Evolutionary conservation across 2,329 filamentous ascomycete species (phyloP).

Genomic region (Aspergillus ochraceoroseus): DNA sequence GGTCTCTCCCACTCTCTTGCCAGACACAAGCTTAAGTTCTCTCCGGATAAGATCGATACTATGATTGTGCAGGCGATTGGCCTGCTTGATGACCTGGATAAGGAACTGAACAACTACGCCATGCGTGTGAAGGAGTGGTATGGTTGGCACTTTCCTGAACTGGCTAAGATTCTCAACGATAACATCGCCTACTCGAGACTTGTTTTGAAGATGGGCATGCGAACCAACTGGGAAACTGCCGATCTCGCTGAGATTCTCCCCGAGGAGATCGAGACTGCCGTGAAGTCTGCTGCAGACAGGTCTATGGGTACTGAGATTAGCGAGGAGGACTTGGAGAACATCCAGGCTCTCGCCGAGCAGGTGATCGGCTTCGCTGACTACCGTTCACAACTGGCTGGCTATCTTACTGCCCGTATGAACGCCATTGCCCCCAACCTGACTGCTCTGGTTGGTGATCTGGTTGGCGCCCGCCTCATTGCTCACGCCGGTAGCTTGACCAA

Average conservation of each 20-base stretch:
- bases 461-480: slow-evolving; percentile 89
- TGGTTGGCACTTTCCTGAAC: slow-evolving; percentile 98
- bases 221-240: slow-evolving; percentile 67
- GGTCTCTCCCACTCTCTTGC: slow-evolving; percentile 96
- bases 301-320: slow-evolving; percentile 99
- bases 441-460: slow-evolving; percentile 83
- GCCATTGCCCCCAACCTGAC: slow-evolving; percentile 96
- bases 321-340: slow-evolving; percentile 86
- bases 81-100: slow-evolving; percentile 91
- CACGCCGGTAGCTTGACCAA: slow-evolving; percentile 92
- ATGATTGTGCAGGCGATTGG: slow-evolving; percentile 99
- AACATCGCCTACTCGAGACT: slow-evolving; percentile 90
- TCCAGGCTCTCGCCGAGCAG: slow-evolving; percentile 84
- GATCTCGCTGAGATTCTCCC: slow-evolving; percentile 88
- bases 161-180: slow-evolving; percentile 95
- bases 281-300: slow-evolving; percentile 92
- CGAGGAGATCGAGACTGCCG: slow-evolving; percentile 84
- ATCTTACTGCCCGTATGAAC: slow-evolving; percentile 89
- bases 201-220: slow-evolving; percentile 83
- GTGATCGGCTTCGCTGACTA: slow-evolving; percentile 90
- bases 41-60: slow-evolving; percentile 95
- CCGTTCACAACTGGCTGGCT: slow-evolving; percentile 78
- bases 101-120: slow-evolving; percentile 96
- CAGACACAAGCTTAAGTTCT: slow-evolving; percentile 97
- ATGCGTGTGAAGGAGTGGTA: slow-evolving; percentile 99